phyloP scores from a whole-genome alignment of 2,329 filamentous ascomycete genomes.

The Pyricularia pennisetigena region DNA sequence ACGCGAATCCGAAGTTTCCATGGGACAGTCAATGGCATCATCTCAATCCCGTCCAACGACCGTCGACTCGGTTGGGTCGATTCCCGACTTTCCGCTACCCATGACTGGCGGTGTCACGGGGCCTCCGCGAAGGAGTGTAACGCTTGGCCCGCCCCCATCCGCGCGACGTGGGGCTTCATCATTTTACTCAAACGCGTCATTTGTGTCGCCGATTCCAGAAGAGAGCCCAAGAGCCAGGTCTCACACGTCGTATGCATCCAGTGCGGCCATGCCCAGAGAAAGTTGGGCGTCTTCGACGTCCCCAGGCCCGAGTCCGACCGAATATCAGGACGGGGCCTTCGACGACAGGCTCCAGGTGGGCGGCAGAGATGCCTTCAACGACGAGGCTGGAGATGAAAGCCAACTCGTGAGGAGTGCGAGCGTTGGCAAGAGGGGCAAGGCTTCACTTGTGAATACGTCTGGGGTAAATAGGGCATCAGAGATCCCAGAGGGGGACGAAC shows the following conservation, averaged over 20 bases:
- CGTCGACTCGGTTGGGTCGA: conserved; percentile 42
- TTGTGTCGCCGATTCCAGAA: conserved; percentile 67
- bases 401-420: conserved; percentile 52
- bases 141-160: conserved; percentile 50
- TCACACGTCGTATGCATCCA: conserved; percentile 60
- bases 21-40: conserved; percentile 34
- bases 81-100: conserved; percentile 48
- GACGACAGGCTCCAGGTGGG: conserved; percentile 39
- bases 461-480: background rate
- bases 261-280: conserved; percentile 55
- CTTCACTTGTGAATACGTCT: conserved; percentile 39
- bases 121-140: conserved; percentile 36
- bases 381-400: conserved; percentile 42
- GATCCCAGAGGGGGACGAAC: conserved; percentile 10
- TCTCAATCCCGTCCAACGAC: conserved; percentile 42
- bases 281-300: conserved; percentile 42
- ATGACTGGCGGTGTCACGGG: conserved; percentile 16
- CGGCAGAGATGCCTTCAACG: conserved; percentile 28
- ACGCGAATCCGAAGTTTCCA: conserved; percentile 28
- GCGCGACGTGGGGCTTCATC: conserved; percentile 51
- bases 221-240: conserved; percentile 50
- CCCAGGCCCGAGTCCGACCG: conserved; percentile 7
- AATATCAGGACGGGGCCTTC: conserved; percentile 31
- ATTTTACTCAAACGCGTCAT: conserved; percentile 56
- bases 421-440: conserved; percentile 49